Conservation (phyloP, 1,139 yeast species). For the Pichia terricola region DNA sequence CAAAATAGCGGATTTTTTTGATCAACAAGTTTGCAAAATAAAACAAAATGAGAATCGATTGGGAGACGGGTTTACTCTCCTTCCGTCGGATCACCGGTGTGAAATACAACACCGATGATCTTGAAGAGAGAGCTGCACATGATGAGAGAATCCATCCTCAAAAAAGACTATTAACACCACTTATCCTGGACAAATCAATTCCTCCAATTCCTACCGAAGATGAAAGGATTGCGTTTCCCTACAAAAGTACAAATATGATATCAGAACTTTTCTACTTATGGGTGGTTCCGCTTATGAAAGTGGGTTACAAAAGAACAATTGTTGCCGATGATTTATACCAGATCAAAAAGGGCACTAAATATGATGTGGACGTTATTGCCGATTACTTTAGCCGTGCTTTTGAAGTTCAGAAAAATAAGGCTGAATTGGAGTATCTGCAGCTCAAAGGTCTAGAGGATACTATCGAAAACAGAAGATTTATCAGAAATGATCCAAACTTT, state of each 20-base stretch:
- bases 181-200: conserved; percentile 14
- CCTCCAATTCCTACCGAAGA: conserved; percentile 37
- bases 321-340: conserved; percentile 53
- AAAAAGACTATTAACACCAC: conserved; percentile 19
- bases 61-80: no score
- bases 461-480: conserved; percentile 16
- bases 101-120: conserved; percentile 12
- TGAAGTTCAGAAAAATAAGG: conserved; percentile 28
- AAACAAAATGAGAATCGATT: no score
- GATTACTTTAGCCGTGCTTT: conserved; percentile 32
- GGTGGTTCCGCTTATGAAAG: conserved; percentile 47
- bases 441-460: conserved; percentile 17
- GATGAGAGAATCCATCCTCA: conserved; percentile 16
- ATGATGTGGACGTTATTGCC: conserved; percentile 38
- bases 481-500: conserved; percentile 19
- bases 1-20: no score
- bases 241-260: conserved; percentile 26
- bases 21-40: no score
- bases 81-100: no score
- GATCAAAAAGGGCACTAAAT: conserved; percentile 36
- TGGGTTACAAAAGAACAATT: conserved; percentile 61
- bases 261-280: conserved; percentile 42
- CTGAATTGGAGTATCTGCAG: conserved; percentile 24
- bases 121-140: conserved; percentile 11
- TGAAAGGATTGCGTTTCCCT: conserved; percentile 40